Evolutionary conservation across 2,329 filamentous ascomycete species (phyloP).

Genomic region (Tolypocladium pustulatum): DNA sequence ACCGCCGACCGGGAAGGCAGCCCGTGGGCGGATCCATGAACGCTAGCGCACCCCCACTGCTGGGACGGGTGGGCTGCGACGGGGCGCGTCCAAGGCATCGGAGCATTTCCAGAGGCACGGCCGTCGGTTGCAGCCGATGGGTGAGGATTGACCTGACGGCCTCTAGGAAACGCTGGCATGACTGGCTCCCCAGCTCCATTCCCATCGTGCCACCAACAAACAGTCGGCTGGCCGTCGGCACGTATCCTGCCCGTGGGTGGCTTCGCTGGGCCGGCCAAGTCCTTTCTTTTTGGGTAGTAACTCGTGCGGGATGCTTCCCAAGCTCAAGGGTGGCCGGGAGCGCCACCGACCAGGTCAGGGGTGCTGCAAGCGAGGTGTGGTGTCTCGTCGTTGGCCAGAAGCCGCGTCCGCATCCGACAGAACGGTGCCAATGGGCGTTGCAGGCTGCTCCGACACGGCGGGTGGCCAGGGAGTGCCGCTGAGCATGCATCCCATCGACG

Average conservation of each 20-base stretch:
- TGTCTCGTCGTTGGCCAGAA: background rate
- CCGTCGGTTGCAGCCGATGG: background rate
- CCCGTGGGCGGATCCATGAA: background rate
- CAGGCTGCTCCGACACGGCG: conserved; percentile 2
- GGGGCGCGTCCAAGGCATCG: conserved; percentile 5
- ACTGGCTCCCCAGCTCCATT: background rate
- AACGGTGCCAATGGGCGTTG: conserved; percentile 8
- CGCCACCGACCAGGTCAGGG: background rate
- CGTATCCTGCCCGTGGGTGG: background rate
- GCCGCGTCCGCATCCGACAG: conserved; percentile 9
- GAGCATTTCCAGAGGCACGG: background rate
- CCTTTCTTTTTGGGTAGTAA: background rate
- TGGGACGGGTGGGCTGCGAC: conserved; percentile 1
- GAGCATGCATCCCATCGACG: background rate
- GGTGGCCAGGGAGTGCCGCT: background rate
- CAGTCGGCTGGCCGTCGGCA: background rate
- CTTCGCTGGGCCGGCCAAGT: background rate
- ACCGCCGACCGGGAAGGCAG: background rate
- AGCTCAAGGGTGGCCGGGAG: background rate
- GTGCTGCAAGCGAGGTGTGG: background rate
- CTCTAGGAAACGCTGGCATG: too few species aligned
- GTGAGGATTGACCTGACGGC: background rate
- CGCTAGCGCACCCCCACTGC: background rate
- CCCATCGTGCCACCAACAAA: background rate
- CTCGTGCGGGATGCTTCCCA: background rate